Conservation (phyloP, 148 eudicot genomes). For the Silene uniflora region DNA sequence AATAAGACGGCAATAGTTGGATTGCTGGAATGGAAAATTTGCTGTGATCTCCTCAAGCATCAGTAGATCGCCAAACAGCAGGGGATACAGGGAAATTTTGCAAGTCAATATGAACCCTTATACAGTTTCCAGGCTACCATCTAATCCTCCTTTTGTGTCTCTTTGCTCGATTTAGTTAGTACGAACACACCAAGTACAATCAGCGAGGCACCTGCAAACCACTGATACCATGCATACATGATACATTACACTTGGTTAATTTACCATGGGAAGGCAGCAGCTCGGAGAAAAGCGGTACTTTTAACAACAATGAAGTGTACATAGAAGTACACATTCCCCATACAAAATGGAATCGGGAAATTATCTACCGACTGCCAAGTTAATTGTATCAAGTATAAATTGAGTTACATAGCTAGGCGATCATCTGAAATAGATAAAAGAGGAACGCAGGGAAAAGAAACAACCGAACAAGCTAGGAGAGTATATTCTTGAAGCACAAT, state of each 20-base stretch:
- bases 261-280: neutral
- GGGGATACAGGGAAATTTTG: too few relatives aligned
- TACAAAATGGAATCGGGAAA: neutral
- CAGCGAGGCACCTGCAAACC: conserved; percentile 89
- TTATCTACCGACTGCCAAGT: neutral
- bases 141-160: conserved; percentile 52
- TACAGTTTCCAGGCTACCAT: neutral
- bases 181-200: conserved; percentile 75
- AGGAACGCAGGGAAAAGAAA: neutral
- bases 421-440: neutral
- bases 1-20: too few relatives aligned
- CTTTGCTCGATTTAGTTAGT: conserved; percentile 77
- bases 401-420: neutral
- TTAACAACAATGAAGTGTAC: neutral
- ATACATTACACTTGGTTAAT: conserved; percentile 5
- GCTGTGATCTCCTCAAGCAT: neutral
- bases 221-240: conserved; percentile 39
- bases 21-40: neutral
- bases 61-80: neutral
- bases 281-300: neutral
- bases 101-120: neutral
- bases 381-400: neutral
- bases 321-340: neutral
- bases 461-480: neutral
- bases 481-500: neutral